Evolutionary conservation across 2,329 filamentous ascomycete species (phyloP), one percentile per base, ranked within the genome.

Genomic region (Penicillium hordei): DNA sequence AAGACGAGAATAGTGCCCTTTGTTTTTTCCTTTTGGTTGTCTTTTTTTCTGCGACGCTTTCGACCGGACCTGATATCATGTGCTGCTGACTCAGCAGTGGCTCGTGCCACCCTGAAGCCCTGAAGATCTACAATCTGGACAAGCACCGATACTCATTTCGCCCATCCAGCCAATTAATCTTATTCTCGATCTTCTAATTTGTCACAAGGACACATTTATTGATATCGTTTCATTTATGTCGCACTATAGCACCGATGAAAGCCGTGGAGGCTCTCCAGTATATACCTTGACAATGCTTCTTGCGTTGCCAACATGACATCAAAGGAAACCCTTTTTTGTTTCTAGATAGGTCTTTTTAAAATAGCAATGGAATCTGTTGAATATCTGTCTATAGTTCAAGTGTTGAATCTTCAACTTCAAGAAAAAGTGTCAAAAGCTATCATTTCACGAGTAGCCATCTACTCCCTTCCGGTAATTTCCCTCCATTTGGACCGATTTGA

Each of bases 51-150:
- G 63, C 55, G 61, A 62, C 60, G 63, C 64, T 64, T 61, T 63
- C 40, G 60, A 57, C 58, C 55, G 48, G 62, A 64, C 62, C 65
- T 67, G 65, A 67, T 67, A 67, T 67, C 65, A 67, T 67, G 65
- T 67, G 65, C 66, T 21, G 64, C 40, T 67, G 62, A 67, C 55
- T 67, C 62, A 67, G 54, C 61, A 10, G 55, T 57, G 55, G 55
- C 55, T 46, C 53, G 53, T 56, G 53, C 45, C 19, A 29, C 25
- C 51, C 12, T 13, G 21, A 7, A 15, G 31, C 31, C 31, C 31
- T 33, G 31, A 12, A 39, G 38, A 52, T 52, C 49, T 25, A 52
- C 17, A 38, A 17, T 2, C 13, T 34, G 15, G 21, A 19, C 17
- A 29, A 19, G 4, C 15, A 38, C 5, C 21, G 13, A 17, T 27